A percentile compares a stretch with the other conserved stretches of the same genome.
Evolutionary conservation across 2,329 filamentous ascomycete species (phyloP).

Genomic region (Calycina herbarum): DNA sequence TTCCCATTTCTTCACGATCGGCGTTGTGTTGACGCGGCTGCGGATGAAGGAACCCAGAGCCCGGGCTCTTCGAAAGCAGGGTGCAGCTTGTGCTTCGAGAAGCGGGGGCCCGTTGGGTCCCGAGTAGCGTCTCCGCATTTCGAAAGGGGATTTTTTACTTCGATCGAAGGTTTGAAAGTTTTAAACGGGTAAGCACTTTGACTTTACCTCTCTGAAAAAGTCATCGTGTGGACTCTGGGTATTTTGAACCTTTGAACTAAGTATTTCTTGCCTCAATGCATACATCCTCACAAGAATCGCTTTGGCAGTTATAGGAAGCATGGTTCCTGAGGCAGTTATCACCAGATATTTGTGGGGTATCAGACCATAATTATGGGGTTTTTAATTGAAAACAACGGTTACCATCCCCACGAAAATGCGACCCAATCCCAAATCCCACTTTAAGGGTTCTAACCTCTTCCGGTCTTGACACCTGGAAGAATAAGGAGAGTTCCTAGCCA

Average conservation of each 20-base stretch:
- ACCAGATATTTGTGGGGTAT: background rate
- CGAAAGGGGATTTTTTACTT: background rate
- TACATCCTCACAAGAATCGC: background rate
- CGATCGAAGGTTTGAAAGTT: background rate
- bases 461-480: background rate
- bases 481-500: background rate
- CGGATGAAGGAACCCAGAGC: background rate
- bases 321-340: conserved; percentile 1
- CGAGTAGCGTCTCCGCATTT: background rate
- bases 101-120: background rate
- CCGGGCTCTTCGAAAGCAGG: background rate
- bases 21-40: background rate
- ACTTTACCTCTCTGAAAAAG: background rate
- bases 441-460: background rate
- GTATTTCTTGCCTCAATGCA: background rate
- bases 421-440: background rate
- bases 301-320: background rate
- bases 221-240: background rate
- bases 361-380: background rate
- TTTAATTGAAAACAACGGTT: background rate
- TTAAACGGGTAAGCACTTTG: background rate
- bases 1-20: background rate
- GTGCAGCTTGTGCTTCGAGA: background rate
- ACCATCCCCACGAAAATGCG: background rate
- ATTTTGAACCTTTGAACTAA: background rate